phyloP scores from a whole-genome alignment of 768 basidiomycete genomes.

The Russula lepida region DNA sequence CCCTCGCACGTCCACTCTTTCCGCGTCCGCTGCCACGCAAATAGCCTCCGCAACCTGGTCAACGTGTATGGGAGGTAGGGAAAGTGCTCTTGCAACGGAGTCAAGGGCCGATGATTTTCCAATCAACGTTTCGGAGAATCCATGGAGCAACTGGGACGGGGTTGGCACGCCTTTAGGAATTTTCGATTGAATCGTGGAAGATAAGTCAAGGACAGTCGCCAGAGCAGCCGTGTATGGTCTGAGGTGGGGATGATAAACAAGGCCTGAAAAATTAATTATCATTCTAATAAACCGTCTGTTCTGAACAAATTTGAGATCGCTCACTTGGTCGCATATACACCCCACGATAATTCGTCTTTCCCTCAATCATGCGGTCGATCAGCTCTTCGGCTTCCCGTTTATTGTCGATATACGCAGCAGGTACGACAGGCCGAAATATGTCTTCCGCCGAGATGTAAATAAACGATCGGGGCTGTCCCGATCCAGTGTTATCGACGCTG shows the following conservation, averaged over 20 bases:
- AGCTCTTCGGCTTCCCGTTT: constrained; percentile 83
- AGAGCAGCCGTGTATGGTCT: constrained; percentile 84
- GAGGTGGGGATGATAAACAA: constrained; percentile 93
- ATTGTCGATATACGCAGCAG: constrained; percentile 82
- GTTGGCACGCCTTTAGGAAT: constrained; percentile 50
- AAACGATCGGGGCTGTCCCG: constrained; percentile 49
- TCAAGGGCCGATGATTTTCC: constrained; percentile 42
- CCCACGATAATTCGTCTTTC: constrained; percentile 45
- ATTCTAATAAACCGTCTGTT: neutral
- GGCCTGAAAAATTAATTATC: constrained; percentile 39
- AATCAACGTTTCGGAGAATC: constrained; percentile 31
- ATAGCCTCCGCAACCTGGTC: constrained; percentile 90
- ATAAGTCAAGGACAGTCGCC: constrained; percentile 76
- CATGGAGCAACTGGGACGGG: constrained; percentile 54
- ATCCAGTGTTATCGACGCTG: constrained; percentile 30
- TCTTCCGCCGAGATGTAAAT: constrained; percentile 95
- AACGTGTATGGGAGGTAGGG: constrained; percentile 89
- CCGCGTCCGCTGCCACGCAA: constrained; percentile 49
- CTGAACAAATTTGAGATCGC: constrained; percentile 26
- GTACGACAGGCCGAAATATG: constrained; percentile 79
- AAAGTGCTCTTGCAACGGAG: constrained; percentile 69
- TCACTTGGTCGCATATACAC: constrained; percentile 87
- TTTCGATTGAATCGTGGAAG: constrained; percentile 60
- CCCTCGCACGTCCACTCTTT: constrained; percentile 42
- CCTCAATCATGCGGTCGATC: constrained; percentile 47